phyloP scores from a whole-genome alignment of 139 green algal species.

The Chlamydomonas applanata region DNA sequence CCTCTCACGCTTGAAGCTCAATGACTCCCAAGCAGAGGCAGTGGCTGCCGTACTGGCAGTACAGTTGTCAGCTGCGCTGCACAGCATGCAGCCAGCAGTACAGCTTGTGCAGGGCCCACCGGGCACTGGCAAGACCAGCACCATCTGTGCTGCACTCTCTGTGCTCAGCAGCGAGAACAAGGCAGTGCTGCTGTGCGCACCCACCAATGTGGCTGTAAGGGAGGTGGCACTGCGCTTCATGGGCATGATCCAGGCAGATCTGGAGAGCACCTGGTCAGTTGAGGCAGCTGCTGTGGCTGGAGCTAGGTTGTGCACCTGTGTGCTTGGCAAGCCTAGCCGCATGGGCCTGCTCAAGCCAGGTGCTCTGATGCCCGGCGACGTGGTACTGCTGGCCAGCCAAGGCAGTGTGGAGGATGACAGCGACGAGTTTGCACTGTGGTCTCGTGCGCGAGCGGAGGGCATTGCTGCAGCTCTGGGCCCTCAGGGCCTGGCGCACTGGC shows the following conservation, averaged over 20 bases:
- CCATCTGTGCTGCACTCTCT: slow-evolving; percentile 58
- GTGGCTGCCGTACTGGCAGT: background rate
- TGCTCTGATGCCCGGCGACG: slow-evolving; percentile 1
- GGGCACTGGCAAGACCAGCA: slow-evolving; percentile 84
- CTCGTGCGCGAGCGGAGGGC: background rate
- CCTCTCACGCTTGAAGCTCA: background rate
- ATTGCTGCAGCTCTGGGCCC: background rate
- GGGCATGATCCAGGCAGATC: background rate
- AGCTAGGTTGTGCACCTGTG: background rate
- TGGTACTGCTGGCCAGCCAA: slow-evolving; percentile 15
- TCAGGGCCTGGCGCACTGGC: no score
- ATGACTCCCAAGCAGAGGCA: background rate
- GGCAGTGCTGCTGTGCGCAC: slow-evolving; percentile 67
- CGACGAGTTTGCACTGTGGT: background rate
- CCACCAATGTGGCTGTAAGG: slow-evolving; percentile 80
- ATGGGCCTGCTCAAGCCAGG: no score
- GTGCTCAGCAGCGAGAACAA: no score
- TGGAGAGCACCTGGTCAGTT: background rate
- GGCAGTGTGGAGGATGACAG: slow-evolving; percentile 1
- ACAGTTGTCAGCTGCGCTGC: background rate
- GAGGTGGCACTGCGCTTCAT: slow-evolving; percentile 70
- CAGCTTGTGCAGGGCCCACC: slow-evolving; percentile 72
- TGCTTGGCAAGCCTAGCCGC: no score
- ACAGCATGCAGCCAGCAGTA: background rate
- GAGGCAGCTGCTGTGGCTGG: background rate